Evolutionary conservation across 768 basidiomycete genomes (phyloP).

Genomic region (Mycena albidolilacea): DNA sequence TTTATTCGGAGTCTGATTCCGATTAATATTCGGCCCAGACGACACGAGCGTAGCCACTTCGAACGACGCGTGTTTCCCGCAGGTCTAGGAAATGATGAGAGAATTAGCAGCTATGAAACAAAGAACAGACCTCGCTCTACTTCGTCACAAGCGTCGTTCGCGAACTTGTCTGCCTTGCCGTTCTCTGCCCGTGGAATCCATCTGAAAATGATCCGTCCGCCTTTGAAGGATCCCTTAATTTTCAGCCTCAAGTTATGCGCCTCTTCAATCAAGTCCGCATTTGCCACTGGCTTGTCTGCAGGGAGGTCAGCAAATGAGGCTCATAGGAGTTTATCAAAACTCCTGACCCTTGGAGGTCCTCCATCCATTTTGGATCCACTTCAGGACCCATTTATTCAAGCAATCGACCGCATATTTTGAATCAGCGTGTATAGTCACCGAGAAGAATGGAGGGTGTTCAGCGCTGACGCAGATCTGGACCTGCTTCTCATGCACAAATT

Average conservation of each 20-base stretch:
- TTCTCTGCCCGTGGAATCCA: conserved; percentile 29
- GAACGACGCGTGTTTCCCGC: too few relatives aligned
- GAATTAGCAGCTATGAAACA: too few relatives aligned
- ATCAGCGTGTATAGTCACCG: conserved; percentile 27
- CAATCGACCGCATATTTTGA: conserved; percentile 32
- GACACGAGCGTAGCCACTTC: too few relatives aligned
- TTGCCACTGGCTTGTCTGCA: background rate
- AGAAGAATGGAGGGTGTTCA: conserved; percentile 10
- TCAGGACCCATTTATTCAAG: conserved; percentile 17
- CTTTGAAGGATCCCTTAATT: background rate
- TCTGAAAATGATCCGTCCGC: conserved; percentile 17
- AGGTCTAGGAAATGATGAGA: too few relatives aligned
- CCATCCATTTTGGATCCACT: conserved; percentile 33
- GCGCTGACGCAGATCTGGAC: background rate
- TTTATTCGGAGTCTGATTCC: too few relatives aligned
- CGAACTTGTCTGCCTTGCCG: conserved; percentile 26
- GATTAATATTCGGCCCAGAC: too few relatives aligned
- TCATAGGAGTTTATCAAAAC: background rate
- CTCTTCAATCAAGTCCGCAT: conserved; percentile 26
- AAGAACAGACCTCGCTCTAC: too few relatives aligned
- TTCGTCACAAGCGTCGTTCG: conserved; percentile 30
- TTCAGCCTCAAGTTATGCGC: conserved; percentile 10
- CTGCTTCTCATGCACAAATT: conserved; percentile 18
- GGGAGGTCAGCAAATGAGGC: background rate
- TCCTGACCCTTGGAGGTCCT: conserved; percentile 16